phyloP scores from a whole-genome alignment of 1,284 basidiomycete genomes.

The Athelia sp. region DNA sequence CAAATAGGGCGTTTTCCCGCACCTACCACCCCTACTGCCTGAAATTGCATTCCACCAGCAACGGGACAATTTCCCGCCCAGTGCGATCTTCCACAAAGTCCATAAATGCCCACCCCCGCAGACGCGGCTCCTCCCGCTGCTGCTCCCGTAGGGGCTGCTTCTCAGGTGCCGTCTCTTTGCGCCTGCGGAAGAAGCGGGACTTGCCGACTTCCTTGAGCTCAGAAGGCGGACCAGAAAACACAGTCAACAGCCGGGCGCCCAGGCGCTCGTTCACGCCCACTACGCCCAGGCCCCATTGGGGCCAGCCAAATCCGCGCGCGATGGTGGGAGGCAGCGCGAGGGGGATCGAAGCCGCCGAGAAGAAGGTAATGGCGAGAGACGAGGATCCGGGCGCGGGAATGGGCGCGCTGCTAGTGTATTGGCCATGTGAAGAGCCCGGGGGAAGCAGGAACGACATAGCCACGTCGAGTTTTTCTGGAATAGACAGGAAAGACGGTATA shows the following conservation, averaged over 20 bases:
- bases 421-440: constrained; percentile 28
- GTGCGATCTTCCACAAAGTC: constrained; percentile 65
- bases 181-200: neutral
- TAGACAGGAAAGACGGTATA: constrained; percentile 69
- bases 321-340: constrained; percentile 69
- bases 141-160: neutral
- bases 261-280: constrained; percentile 80
- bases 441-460: constrained; percentile 50
- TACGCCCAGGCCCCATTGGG: constrained; percentile 65
- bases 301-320: constrained; percentile 80
- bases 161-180: constrained; percentile 7
- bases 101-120: constrained; percentile 69
- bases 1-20: too few species aligned
- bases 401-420: constrained; percentile 24
- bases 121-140: constrained; percentile 26
- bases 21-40: constrained; percentile 31
- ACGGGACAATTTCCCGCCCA: constrained; percentile 42
- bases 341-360: constrained; percentile 80
- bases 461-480: constrained; percentile 70
- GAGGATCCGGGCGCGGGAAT: neutral
- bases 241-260: constrained; percentile 61
- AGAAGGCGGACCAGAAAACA: constrained; percentile 16
- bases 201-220: neutral
- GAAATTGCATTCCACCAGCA: constrained; percentile 77
- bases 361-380: constrained; percentile 64